These are phyloP conservation scores for Vaccinium darrowii DNA, from an alignment of 148 eudicot genomes.

Conservation along the genomic window DNA sequence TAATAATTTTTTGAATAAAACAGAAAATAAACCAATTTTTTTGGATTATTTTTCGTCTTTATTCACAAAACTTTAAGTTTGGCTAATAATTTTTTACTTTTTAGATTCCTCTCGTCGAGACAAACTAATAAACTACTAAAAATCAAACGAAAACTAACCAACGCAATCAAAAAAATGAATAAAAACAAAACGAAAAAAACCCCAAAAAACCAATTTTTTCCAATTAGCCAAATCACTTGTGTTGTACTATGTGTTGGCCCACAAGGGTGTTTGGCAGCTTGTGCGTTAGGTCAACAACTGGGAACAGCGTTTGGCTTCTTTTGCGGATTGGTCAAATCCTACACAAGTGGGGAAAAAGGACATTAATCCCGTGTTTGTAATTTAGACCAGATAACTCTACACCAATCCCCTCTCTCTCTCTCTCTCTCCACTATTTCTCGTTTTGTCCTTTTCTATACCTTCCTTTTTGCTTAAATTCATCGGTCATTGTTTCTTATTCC, in stretches of 20 bases:
- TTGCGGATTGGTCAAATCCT: constrained; percentile 24
- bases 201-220: too few species aligned
- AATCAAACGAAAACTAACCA: too few species aligned
- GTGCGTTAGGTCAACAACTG: constrained; percentile 38
- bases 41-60: too few species aligned
- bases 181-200: too few species aligned
- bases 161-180: too few species aligned
- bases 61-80: too few species aligned
- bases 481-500: background rate
- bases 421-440: background rate
- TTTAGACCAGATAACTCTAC: background rate
- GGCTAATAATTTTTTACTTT: too few species aligned
- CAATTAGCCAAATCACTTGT: background rate
- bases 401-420: background rate
- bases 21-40: too few species aligned
- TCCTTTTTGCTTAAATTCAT: background rate
- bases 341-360: background rate
- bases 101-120: too few species aligned
- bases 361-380: background rate
- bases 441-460: background rate
- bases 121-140: too few species aligned
- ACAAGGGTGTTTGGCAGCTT: constrained; percentile 22
- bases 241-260: background rate
- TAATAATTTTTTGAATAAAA: too few species aligned
- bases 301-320: constrained; percentile 36